These are phyloP conservation scores for Suhomyces sp. DNA, from an alignment of 805 yeast genomes.

Conservation along the genomic window DNA sequence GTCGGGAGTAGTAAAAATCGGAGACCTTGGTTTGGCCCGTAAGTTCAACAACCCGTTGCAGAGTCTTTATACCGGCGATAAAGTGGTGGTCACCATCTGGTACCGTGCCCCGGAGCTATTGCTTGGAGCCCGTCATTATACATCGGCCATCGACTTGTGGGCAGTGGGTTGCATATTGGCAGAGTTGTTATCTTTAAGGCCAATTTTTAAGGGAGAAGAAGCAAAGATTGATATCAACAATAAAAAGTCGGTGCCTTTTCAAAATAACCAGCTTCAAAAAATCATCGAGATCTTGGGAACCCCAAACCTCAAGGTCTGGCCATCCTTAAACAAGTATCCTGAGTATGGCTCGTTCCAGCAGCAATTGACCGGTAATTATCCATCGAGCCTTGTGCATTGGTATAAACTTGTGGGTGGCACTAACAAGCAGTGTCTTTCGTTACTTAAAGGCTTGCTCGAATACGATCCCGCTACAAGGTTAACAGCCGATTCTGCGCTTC, in stretches of 20 bases:
- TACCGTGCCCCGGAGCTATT: slow-evolving; percentile 90
- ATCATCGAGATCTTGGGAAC: slow-evolving; percentile 92
- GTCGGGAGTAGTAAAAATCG: slow-evolving; percentile 89
- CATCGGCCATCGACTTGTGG: slow-evolving; percentile 93
- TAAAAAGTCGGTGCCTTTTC: slow-evolving; percentile 91
- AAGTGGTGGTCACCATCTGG: slow-evolving; percentile 97
- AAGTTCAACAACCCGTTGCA: slow-evolving; percentile 84
- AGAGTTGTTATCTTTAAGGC: slow-evolving; percentile 82
- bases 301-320: slow-evolving; percentile 79
- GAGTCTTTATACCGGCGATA: slow-evolving; percentile 85
- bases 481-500: slow-evolving; percentile 72
- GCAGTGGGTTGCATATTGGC: slow-evolving; percentile 95
- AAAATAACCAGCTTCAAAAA: slow-evolving; percentile 85
- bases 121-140: slow-evolving; percentile 88
- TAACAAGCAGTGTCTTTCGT: slow-evolving; percentile 62
- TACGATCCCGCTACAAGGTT: slow-evolving; percentile 82
- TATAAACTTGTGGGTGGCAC: slow-evolving; percentile 77
- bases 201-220: slow-evolving; percentile 96
- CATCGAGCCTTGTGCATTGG: slow-evolving; percentile 78
- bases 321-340: slow-evolving; percentile 73
- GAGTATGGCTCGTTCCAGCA: slow-evolving; percentile 59
- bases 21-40: slow-evolving; percentile 90
- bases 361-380: slow-evolving; percentile 54
- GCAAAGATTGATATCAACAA: slow-evolving; percentile 81
- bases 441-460: slow-evolving; percentile 61